Percentiles rank a stretch among this genome's conserved stretches.
phyloP scores from a whole-genome alignment of 1,139 yeast genomes.

The Entelexis sorbosivorans region DNA sequence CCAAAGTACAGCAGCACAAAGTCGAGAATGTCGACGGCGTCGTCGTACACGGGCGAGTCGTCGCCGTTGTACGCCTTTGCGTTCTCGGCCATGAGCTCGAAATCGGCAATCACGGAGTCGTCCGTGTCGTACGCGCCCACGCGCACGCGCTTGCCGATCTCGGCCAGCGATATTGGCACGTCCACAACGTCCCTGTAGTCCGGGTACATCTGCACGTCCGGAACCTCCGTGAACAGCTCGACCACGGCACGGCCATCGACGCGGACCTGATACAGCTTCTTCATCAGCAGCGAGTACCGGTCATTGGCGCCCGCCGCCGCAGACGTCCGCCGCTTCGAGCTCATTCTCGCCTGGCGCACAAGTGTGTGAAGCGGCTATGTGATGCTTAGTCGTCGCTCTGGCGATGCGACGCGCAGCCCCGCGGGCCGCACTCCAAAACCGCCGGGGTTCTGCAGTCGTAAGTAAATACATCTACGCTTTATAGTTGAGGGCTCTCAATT shows the following conservation, averaged over 20 bases:
- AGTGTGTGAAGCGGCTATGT: too few relatives aligned
- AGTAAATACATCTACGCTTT: too few relatives aligned
- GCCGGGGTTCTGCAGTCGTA: too few relatives aligned
- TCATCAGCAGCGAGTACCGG: conserved; percentile 19
- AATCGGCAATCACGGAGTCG: conserved; percentile 57
- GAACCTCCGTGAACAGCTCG: conserved; percentile 62
- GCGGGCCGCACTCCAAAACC: too few relatives aligned
- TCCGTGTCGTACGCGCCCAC: conserved; percentile 38
- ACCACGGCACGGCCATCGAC: conserved; percentile 22
- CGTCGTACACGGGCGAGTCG: conserved; percentile 24
- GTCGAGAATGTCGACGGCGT: conserved; percentile 23
- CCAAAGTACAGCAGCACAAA: conserved; percentile 20
- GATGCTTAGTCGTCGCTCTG: background rate
- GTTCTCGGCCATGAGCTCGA: conserved; percentile 69
- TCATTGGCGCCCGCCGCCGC: conserved; percentile 4
- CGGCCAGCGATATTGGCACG: conserved; percentile 72
- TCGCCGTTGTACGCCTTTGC: conserved; percentile 24
- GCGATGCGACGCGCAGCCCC: background rate
- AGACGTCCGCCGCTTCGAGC: conserved; percentile 6
- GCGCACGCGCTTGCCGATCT: conserved; percentile 28
- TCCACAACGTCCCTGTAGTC: conserved; percentile 75
- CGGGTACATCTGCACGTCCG: conserved; percentile 61
- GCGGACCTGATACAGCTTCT: conserved; percentile 16
- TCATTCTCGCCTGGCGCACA: too few relatives aligned
- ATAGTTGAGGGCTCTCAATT: too few relatives aligned